A percentile compares a stretch with the other conserved stretches of the same genome.
Evolutionary conservation across 192 early-diverging fungal species (phyloP).

Genomic region (Backusella morwellensis): DNA sequence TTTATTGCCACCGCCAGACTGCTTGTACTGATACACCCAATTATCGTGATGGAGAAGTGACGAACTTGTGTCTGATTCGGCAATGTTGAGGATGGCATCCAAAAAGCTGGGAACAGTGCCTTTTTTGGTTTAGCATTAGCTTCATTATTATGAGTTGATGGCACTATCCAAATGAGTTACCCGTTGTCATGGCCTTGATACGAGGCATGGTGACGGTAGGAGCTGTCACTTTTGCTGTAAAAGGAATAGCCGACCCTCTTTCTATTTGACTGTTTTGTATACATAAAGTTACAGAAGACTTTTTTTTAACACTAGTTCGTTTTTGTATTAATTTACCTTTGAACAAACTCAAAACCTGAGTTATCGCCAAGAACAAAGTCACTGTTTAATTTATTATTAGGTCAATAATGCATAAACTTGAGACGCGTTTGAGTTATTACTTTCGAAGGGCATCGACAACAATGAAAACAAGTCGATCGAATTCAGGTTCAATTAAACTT

Average conservation of each 20-base stretch:
- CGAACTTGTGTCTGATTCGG: slow-evolving; percentile 66
- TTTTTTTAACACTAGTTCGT: not conserved
- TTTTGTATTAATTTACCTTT: slow-evolving; percentile 36
- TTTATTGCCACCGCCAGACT: slow-evolving; percentile 42
- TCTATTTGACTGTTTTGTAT: slow-evolving; percentile 46
- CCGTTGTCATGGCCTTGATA: slow-evolving; percentile 73
- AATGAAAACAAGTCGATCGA: slow-evolving; percentile 62
- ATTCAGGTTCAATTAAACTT: slow-evolving; percentile 31
- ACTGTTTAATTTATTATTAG: slow-evolving; percentile 27
- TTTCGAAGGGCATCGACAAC: slow-evolving; percentile 74
- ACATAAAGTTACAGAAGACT: not conserved
- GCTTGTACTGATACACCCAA: slow-evolving; percentile 64
- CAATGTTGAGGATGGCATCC: slow-evolving; percentile 81
- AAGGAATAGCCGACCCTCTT: slow-evolving; percentile 44
- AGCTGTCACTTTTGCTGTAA: slow-evolving; percentile 54
- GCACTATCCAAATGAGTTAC: slow-evolving; percentile 20
- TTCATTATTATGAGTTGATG: no score
- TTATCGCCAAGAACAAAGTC: slow-evolving; percentile 73
- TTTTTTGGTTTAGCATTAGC: slow-evolving; percentile 1
- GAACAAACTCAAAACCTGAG: slow-evolving; percentile 63
- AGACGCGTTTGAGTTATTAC: slow-evolving; percentile 27
- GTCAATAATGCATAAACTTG: not conserved
- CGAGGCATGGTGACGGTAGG: slow-evolving; percentile 82
- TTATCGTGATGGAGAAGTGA: slow-evolving; percentile 65
- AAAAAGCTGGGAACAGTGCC: slow-evolving; percentile 77